phyloP scores from a whole-genome alignment of 2,329 filamentous ascomycete genomes.

The Remersonia thermophila region DNA sequence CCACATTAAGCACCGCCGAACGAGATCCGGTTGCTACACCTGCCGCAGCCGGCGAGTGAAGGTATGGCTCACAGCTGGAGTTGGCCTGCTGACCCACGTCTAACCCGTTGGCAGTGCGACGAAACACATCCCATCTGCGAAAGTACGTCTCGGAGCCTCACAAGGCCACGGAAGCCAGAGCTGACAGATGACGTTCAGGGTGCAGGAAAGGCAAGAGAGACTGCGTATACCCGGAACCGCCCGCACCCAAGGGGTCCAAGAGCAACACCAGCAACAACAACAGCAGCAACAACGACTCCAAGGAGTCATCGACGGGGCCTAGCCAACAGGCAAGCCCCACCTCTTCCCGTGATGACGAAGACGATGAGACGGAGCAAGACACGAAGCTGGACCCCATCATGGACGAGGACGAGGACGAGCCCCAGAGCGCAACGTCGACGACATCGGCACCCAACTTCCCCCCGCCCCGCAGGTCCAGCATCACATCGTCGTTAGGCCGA shows the following conservation, averaged over 20 bases:
- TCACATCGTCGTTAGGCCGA: constrained; percentile 25
- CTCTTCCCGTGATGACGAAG: constrained; percentile 43
- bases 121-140: constrained; percentile 81
- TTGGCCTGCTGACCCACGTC: constrained; percentile 1
- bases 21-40: constrained; percentile 85
- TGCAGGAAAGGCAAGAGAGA: constrained; percentile 87
- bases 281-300: constrained; percentile 22
- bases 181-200: constrained; percentile 34
- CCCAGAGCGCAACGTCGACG: constrained; percentile 14
- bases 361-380: constrained; percentile 36
- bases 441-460: constrained; percentile 15
- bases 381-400: constrained; percentile 38
- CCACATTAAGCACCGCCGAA: constrained; percentile 83
- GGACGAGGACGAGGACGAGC: constrained; percentile 41
- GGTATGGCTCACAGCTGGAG: constrained; percentile 27
- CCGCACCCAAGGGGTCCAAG: constrained; percentile 30
- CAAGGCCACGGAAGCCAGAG: too few species aligned
- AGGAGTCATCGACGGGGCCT: constrained; percentile 22
- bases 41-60: constrained; percentile 83
- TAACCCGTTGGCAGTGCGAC: constrained; percentile 55
- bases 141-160: constrained; percentile 27
- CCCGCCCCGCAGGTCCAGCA: constrained; percentile 25
- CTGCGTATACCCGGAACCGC: constrained; percentile 74
- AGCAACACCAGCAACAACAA: too few species aligned
- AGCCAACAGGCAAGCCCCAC: constrained; percentile 36